These are phyloP conservation scores for Silene uniflora DNA, from an alignment of 148 eudicot species.

Conservation along the genomic window DNA sequence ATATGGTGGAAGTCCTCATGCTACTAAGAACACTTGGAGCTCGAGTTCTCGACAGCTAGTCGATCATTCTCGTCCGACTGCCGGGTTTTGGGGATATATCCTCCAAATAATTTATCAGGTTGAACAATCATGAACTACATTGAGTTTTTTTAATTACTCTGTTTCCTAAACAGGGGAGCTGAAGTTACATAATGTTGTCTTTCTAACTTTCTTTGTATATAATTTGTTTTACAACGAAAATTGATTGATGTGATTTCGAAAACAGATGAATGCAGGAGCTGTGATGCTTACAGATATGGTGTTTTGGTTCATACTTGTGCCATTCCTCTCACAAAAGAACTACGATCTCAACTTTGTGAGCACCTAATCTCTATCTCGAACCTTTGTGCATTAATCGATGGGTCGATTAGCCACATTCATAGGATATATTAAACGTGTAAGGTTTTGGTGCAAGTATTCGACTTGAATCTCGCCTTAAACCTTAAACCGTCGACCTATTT, in stretches of 20 bases:
- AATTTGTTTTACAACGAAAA: neutral
- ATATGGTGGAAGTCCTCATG: conserved; percentile 21
- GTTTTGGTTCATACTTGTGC: conserved; percentile 77
- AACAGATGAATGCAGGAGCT: conserved; percentile 91
- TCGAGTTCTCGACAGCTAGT: conserved; percentile 24
- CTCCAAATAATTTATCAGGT: conserved; percentile 85
- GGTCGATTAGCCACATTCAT: neutral
- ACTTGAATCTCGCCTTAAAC: neutral
- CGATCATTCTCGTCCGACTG: conserved; percentile 35
- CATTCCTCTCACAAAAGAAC: conserved; percentile 57
- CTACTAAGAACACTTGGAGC: conserved; percentile 24
- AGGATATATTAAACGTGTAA: neutral
- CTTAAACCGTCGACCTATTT: neutral
- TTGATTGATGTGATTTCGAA: neutral
- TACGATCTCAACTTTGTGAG: conserved; percentile 77
- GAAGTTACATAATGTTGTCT: neutral
- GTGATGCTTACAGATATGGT: conserved; percentile 82
- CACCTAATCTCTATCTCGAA: conserved; percentile 3
- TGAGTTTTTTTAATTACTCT: conserved; percentile 4
- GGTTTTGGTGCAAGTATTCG: neutral
- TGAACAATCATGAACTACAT: neutral
- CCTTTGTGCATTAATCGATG: neutral
- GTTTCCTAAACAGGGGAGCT: conserved; percentile 17
- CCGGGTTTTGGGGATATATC: conserved; percentile 77
- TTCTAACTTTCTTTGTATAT: too few species aligned